Evolutionary conservation across 2,329 filamentous ascomycete genomes (phyloP).

Genomic region (Monosporascus sp.): DNA sequence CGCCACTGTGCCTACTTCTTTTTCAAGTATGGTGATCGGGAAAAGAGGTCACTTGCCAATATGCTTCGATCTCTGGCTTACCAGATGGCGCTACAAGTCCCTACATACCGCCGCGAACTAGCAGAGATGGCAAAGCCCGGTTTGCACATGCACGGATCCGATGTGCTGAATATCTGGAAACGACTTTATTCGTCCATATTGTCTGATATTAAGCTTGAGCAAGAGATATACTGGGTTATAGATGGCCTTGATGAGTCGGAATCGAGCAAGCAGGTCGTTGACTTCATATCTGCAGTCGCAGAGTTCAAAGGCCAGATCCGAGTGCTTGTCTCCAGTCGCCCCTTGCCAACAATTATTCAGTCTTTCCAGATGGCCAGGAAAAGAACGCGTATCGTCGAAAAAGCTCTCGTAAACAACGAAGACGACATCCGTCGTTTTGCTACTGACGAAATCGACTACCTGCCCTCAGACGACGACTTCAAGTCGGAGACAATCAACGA

Average conservation of each 20-base stretch:
- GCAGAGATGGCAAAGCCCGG: conserved; percentile 1
- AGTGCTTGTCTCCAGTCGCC: conserved; percentile 7
- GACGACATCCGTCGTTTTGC: conserved; percentile 12
- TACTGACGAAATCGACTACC: conserved; percentile 11
- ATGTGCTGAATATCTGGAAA: conserved; percentile 1
- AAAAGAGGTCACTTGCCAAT: conserved; percentile 6
- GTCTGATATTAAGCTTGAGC: background rate
- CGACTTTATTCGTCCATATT: background rate
- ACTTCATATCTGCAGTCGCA: background rate
- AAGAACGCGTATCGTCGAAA: conserved; percentile 1
- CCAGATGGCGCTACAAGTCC: conserved; percentile 6
- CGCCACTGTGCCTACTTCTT: conserved; percentile 8
- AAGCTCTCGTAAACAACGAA: conserved; percentile 5
- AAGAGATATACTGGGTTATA: conserved; percentile 3
- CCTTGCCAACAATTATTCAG: conserved; percentile 3
- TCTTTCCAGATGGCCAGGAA: conserved; percentile 7
- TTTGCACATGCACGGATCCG: background rate
- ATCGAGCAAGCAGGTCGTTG: background rate
- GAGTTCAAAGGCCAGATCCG: conserved; percentile 1
- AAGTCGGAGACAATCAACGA: conserved; percentile 1
- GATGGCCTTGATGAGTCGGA: conserved; percentile 7
- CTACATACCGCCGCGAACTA: background rate
- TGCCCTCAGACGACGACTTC: conserved; percentile 9
- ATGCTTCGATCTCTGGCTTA: conserved; percentile 10
- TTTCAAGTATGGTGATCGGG: conserved; percentile 7